Percentiles rank a stretch among this genome's conserved stretches.
These are phyloP conservation scores for Petunia axillaris DNA, from an alignment of 257 asterid species.

Conservation along the genomic window DNA sequence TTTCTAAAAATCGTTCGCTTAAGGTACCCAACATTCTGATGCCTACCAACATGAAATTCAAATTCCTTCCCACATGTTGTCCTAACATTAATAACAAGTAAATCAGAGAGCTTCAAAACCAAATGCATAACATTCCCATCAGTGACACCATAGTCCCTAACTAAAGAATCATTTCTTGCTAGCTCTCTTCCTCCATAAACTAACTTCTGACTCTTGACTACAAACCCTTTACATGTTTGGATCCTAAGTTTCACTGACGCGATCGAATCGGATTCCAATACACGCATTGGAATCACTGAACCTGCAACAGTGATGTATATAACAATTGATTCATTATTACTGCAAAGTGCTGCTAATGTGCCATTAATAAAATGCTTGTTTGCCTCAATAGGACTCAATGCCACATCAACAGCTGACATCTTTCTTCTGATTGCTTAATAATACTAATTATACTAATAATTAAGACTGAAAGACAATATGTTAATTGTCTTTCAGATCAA, in stretches of 20 bases:
- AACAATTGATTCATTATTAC: slow-evolving; percentile 46
- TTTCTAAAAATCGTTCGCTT: slow-evolving; percentile 57
- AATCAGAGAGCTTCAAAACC: slow-evolving; percentile 61
- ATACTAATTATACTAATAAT: no score
- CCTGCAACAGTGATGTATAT: slow-evolving; percentile 58
- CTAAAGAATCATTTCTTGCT: slow-evolving; percentile 53
- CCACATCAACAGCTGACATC: slow-evolving; percentile 70
- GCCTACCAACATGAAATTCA: slow-evolving; percentile 64
- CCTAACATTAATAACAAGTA: slow-evolving; percentile 51
- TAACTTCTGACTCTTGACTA: slow-evolving; percentile 64
- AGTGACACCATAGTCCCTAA: slow-evolving; percentile 63
- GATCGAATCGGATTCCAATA: slow-evolving; percentile 69
- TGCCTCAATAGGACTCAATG: slow-evolving; percentile 43
- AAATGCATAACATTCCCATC: slow-evolving; percentile 66
- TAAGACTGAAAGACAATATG: no score
- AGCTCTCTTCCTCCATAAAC: slow-evolving; percentile 71
- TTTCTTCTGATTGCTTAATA: neutral
- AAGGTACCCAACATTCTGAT: slow-evolving; percentile 62
- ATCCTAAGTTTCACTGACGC: slow-evolving; percentile 75
- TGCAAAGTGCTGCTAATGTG: slow-evolving; percentile 37
- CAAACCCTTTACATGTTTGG: slow-evolving; percentile 64
- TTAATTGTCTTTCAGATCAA: no score
- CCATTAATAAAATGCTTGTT: slow-evolving; percentile 29
- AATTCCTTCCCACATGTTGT: slow-evolving; percentile 58
- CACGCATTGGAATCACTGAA: slow-evolving; percentile 60